phyloP scores from a whole-genome alignment of 345 rosid species.

The Populus alba region DNA sequence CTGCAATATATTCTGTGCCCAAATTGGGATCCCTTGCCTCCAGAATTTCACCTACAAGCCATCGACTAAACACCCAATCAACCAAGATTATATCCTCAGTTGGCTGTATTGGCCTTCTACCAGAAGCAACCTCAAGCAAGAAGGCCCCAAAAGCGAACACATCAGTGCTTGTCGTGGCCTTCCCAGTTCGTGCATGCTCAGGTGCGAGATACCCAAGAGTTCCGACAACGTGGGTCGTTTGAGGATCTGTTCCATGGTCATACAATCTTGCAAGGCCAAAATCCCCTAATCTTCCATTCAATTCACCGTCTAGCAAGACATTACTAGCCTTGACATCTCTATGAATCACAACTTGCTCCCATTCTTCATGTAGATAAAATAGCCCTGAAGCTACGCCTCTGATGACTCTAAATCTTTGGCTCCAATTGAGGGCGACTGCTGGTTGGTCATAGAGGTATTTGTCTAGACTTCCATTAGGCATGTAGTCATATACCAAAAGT shows the following conservation, averaged over 20 bases:
- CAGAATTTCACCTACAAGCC: conserved; percentile 17
- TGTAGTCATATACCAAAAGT: conserved; percentile 40
- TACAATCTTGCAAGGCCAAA: conserved; percentile 63
- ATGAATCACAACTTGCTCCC: conserved; percentile 66
- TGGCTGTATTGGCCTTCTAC: conserved; percentile 44
- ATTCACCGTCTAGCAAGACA: conserved; percentile 54
- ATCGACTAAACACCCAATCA: conserved; percentile 18
- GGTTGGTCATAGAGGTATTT: conserved; percentile 51
- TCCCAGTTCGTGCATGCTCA: conserved; percentile 50
- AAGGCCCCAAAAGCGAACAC: conserved; percentile 63
- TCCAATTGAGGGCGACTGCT: conserved; percentile 42
- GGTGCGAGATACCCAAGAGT: conserved; percentile 70
- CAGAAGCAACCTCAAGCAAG: conserved; percentile 56
- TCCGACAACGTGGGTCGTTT: conserved; percentile 53
- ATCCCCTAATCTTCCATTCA: conserved; percentile 55
- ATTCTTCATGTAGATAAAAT: conserved; percentile 56
- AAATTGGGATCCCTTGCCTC: conserved; percentile 29
- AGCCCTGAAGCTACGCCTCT: conserved; percentile 58
- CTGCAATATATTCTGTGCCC: conserved; percentile 29
- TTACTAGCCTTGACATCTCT: conserved; percentile 66
- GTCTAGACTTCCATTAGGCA: conserved; percentile 56
- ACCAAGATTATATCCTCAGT: conserved; percentile 22
- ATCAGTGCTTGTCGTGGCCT: conserved; percentile 49
- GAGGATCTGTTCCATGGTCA: conserved; percentile 58
- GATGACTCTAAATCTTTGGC: conserved; percentile 45